Conservation (phyloP, 495 filamentous ascomycete genomes). For the Aspergillus avenaceus region DNA sequence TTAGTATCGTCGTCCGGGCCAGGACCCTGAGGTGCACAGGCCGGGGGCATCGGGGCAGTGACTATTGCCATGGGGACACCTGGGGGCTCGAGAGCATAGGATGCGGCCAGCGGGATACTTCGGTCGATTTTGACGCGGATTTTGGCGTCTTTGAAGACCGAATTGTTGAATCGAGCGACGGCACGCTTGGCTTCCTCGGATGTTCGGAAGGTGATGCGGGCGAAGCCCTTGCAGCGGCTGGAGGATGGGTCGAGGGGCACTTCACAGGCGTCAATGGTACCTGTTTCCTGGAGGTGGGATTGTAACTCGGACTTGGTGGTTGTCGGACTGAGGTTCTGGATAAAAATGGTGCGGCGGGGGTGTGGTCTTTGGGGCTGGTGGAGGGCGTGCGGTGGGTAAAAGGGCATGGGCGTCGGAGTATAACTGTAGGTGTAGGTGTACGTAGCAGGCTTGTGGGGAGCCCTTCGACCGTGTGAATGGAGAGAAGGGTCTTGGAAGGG, state of each 20-base stretch:
- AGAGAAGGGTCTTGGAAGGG: slow-evolving; percentile 8
- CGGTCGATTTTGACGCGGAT: slow-evolving; percentile 28
- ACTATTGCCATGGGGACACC: background rate
- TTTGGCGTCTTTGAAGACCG: slow-evolving; percentile 26
- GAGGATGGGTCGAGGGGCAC: slow-evolving; percentile 11
- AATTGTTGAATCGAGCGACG: slow-evolving; percentile 27
- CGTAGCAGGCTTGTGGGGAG: background rate
- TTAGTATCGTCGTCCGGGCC: no score
- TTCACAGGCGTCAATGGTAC: slow-evolving; percentile 29
- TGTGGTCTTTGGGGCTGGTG: slow-evolving; percentile 6
- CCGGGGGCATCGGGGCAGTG: background rate
- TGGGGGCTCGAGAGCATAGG: background rate
- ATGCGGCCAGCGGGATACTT: background rate
- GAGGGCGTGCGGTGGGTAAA: background rate
- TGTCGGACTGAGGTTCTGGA: slow-evolving; percentile 25
- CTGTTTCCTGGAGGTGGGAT: slow-evolving; percentile 17
- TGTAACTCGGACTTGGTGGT: slow-evolving; percentile 24
- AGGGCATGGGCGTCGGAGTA: slow-evolving; percentile 1
- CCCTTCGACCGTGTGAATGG: slow-evolving; percentile 7
- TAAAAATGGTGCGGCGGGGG: slow-evolving; percentile 20
- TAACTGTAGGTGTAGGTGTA: slow-evolving; percentile 3
- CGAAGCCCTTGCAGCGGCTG: slow-evolving; percentile 19
- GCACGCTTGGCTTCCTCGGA: slow-evolving; percentile 33
- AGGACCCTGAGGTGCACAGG: background rate
- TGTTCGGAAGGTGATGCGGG: slow-evolving; percentile 28